Percentiles rank a stretch among this genome's conserved stretches.
Evolutionary conservation across 2,329 filamentous ascomycete species (phyloP).

Genomic region (Talaromyces sp.): DNA sequence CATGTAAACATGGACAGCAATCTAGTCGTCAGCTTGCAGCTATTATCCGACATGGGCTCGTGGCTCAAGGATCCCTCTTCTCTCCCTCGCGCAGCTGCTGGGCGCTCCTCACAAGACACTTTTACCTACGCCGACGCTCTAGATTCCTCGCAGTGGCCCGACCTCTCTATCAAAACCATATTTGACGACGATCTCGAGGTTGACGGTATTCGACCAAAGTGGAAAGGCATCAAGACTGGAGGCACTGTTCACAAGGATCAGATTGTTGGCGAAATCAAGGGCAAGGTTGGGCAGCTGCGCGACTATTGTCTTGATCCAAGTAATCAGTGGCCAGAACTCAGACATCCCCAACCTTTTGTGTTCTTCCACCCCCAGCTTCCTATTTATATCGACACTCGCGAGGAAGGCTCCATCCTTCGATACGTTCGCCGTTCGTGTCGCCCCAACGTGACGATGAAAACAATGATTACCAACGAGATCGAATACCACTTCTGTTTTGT

Average conservation of each 20-base stretch:
- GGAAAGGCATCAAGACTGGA: slow-evolving; percentile 57
- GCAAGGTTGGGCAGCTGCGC: slow-evolving; percentile 68
- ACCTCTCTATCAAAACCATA: slow-evolving; percentile 49
- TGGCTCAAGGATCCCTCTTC: slow-evolving; percentile 75
- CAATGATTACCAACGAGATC: slow-evolving; percentile 70
- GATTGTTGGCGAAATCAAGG: slow-evolving; percentile 70
- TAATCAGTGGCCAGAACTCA: slow-evolving; percentile 64
- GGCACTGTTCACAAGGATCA: slow-evolving; percentile 48
- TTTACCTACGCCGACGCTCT: slow-evolving; percentile 61
- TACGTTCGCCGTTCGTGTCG: slow-evolving; percentile 90
- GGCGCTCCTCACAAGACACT: slow-evolving; percentile 59
- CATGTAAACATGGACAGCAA: slow-evolving; percentile 64
- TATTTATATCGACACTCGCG: slow-evolving; percentile 86
- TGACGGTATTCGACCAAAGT: slow-evolving; percentile 60
- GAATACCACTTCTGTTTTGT: slow-evolving; percentile 93
- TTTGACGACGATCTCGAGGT: slow-evolving; percentile 45
- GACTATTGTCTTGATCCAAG: slow-evolving; percentile 64
- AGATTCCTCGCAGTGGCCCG: slow-evolving; percentile 51
- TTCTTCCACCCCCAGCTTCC: slow-evolving; percentile 86
- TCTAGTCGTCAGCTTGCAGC: slow-evolving; percentile 68
- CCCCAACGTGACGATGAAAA: slow-evolving; percentile 84
- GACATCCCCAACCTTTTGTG: slow-evolving; percentile 63
- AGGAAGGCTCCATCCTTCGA: slow-evolving; percentile 78
- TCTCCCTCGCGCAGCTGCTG: slow-evolving; percentile 63
- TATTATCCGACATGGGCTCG: slow-evolving; percentile 68